phyloP scores from a whole-genome alignment of 208 protist species.

The Crithidia expoeki region DNA sequence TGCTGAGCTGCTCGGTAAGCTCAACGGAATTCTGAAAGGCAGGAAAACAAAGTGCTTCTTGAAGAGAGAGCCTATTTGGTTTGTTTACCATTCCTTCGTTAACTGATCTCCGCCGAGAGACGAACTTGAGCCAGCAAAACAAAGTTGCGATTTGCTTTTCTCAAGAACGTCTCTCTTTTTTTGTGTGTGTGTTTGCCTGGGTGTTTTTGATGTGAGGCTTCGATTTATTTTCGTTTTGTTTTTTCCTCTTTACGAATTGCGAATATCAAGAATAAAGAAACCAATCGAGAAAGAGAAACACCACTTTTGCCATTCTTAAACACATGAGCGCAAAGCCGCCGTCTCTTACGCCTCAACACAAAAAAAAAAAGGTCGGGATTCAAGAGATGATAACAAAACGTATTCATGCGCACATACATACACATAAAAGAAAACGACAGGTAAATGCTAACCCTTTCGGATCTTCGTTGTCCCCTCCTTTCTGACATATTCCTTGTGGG shows the following conservation, averaged over 20 bases:
- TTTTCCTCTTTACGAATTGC: not conserved
- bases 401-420: not conserved
- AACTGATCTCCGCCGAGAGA: too few relatives aligned
- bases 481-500: not conserved
- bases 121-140: too few relatives aligned
- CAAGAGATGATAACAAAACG: not conserved
- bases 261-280: slow-evolving; percentile 6
- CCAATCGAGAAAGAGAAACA: not conserved
- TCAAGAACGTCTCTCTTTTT: not conserved
- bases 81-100: too few relatives aligned
- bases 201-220: not conserved
- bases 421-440: too few relatives aligned
- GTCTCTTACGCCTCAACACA: not conserved
- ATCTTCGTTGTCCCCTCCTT: not conserved
- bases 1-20: too few relatives aligned
- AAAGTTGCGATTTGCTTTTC: too few relatives aligned
- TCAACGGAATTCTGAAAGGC: too few relatives aligned
- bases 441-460: not conserved
- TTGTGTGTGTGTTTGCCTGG: not conserved
- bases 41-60: too few relatives aligned
- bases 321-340: not conserved
- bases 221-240: not conserved
- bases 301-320: not conserved
- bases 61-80: too few relatives aligned
- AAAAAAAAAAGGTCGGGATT: not conserved